Percentiles rank a stretch among this genome's conserved stretches.
Conservation (phyloP, 441 rosid species). For the Corymbia citriodora region DNA sequence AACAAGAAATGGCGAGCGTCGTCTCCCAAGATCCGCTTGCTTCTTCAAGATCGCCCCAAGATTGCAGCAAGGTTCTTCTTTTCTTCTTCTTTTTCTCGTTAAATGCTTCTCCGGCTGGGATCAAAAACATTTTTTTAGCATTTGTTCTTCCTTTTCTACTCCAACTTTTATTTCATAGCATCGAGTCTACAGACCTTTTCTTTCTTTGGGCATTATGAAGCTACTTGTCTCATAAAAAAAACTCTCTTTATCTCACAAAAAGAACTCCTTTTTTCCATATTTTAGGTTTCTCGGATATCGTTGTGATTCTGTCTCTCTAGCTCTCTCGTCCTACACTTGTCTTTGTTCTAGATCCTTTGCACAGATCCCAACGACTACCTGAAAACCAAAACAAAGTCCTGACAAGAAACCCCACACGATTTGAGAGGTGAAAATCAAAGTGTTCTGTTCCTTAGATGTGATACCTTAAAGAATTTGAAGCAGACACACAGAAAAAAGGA, state of each 20-base stretch:
- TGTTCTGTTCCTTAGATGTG: not conserved
- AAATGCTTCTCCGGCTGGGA: not conserved
- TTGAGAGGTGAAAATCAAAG: not conserved
- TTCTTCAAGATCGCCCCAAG: conserved; percentile 47
- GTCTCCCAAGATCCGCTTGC: conserved; percentile 45
- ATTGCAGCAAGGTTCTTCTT: conserved; percentile 48
- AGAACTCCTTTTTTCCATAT: not conserved
- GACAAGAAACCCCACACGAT: not conserved
- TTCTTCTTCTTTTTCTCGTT: conserved; percentile 4
- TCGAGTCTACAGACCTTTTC: not conserved
- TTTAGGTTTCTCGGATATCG: not conserved
- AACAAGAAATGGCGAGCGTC: conserved; percentile 49
- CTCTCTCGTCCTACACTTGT: not conserved
- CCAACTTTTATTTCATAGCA: not conserved
- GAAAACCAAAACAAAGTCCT: not conserved
- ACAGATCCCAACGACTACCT: not conserved
- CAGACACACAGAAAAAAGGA: not conserved
- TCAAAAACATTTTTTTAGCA: not conserved
- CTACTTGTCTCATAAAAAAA: not conserved
- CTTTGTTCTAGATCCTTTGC: not conserved
- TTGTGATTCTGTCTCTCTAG: not conserved
- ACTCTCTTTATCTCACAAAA: not conserved
- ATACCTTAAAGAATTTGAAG: not conserved
- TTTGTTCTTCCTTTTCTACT: not conserved
- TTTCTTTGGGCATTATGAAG: not conserved